Percentiles rank a stretch among this genome's conserved stretches.
Evolutionary conservation across 2,329 filamentous ascomycete species (phyloP).

Genomic region (Pseudopyricularia javanii): DNA sequence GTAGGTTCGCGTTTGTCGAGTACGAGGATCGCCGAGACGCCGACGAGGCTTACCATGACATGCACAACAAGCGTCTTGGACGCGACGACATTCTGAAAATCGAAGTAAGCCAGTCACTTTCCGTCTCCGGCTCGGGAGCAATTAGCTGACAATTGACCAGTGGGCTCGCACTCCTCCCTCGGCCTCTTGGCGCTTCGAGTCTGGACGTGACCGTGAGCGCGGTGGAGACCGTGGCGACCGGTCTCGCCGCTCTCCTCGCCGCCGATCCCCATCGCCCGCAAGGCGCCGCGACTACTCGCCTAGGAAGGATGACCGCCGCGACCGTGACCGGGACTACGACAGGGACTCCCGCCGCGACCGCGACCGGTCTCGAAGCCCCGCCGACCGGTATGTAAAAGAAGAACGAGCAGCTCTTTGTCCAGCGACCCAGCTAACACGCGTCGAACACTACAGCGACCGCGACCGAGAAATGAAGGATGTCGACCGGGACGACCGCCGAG

Average conservation of each 20-base stretch:
- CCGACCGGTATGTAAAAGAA: constrained; percentile 33
- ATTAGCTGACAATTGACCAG: constrained; percentile 30
- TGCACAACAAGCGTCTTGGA: constrained; percentile 98
- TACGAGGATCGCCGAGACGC: constrained; percentile 98
- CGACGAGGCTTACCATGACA: constrained; percentile 98
- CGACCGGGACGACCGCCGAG: constrained; percentile 61
- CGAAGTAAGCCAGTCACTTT: constrained; percentile 50
- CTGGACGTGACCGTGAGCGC: constrained; percentile 57
- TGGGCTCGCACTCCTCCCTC: constrained; percentile 98
- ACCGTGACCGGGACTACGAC: constrained; percentile 59
- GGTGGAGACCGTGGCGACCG: constrained; percentile 20
- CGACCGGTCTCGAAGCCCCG: constrained; percentile 64
- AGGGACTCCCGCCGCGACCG: constrained; percentile 55
- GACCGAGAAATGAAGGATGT: constrained; percentile 43
- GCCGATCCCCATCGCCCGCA: constrained; percentile 61
- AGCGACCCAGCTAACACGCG: neutral
- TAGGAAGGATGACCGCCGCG: constrained; percentile 76
- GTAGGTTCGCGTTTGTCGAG: constrained; percentile 91
- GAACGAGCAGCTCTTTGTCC: neutral
- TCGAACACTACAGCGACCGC: constrained; percentile 24
- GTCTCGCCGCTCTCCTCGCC: constrained; percentile 46
- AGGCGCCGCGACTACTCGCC: constrained; percentile 77
- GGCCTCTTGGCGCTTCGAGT: constrained; percentile 96
- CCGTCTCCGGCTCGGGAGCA: neutral
- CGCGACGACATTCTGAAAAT: constrained; percentile 95